Evolutionary conservation across 2,329 filamentous ascomycete genomes (phyloP).

Genomic region (Teratosphaeria destructans): DNA sequence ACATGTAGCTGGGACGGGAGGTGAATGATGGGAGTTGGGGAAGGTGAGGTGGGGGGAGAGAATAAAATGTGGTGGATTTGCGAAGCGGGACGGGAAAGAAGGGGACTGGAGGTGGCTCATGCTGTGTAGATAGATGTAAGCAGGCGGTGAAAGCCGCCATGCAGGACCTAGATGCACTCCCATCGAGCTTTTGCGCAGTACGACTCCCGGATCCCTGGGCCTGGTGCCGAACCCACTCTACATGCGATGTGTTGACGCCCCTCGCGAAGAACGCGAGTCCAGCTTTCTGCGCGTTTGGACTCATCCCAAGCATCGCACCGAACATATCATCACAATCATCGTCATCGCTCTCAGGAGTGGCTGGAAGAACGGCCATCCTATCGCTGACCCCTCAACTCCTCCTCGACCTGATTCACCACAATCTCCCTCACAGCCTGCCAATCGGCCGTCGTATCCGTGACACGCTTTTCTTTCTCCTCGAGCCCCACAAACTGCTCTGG

Average conservation of each 20-base stretch:
- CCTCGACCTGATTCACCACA: slow-evolving; percentile 61
- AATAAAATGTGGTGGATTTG: background rate
- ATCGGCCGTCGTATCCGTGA: slow-evolving; percentile 55
- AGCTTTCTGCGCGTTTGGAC: background rate
- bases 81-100: background rate
- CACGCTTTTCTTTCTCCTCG: slow-evolving; percentile 62
- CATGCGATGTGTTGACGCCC: background rate
- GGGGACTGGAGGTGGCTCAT: background rate
- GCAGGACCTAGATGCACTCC: background rate
- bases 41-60: background rate
- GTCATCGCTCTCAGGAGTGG: background rate
- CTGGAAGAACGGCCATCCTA: background rate
- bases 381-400: slow-evolving; percentile 16
- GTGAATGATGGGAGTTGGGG: too few relatives aligned
- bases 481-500: slow-evolving; percentile 74
- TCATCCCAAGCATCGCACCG: background rate
- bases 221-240: background rate
- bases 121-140: background rate
- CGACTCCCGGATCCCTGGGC: background rate
- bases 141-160: background rate
- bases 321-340: background rate
- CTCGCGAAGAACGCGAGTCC: background rate
- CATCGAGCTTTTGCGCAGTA: background rate
- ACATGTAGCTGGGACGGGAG: too few relatives aligned
- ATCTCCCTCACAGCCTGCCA: slow-evolving; percentile 68